Conservation (phyloP, 108 stramenopile genomes). For the Licmophora abbreviata region DNA sequence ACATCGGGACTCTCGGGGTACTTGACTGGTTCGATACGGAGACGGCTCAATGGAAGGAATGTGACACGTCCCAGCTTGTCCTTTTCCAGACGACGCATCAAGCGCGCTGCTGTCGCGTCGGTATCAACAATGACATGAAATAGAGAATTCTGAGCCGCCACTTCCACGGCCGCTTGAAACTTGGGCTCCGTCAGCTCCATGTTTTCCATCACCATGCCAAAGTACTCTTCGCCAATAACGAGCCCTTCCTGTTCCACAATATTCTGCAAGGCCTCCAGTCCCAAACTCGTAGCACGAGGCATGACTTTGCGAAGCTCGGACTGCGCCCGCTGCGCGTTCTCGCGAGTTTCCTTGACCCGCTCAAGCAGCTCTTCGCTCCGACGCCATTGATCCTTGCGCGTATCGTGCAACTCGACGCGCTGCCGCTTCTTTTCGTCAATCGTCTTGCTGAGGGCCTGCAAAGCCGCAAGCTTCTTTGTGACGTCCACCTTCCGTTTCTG, state of each 20-base stretch:
- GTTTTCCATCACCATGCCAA: slow-evolving; percentile 92
- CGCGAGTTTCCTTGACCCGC: slow-evolving; percentile 55
- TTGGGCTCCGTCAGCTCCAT: slow-evolving; percentile 64
- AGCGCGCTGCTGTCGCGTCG: slow-evolving; percentile 88
- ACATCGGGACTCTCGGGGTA: slow-evolving; percentile 73
- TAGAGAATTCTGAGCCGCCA: slow-evolving; percentile 89
- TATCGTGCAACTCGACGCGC: slow-evolving; percentile 63
- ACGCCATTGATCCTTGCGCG: slow-evolving; percentile 70
- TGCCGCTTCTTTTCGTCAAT: slow-evolving; percentile 55
- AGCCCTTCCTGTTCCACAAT: slow-evolving; percentile 75
- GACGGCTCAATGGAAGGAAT: slow-evolving; percentile 94
- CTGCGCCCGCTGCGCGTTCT: slow-evolving; percentile 37
- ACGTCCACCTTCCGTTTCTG: slow-evolving; percentile 39
- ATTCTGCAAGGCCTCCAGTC: slow-evolving; percentile 66
- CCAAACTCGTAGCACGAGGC: slow-evolving; percentile 83
- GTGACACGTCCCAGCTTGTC: slow-evolving; percentile 91
- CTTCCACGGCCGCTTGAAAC: slow-evolving; percentile 91
- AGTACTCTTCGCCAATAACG: slow-evolving; percentile 60
- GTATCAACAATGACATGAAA: slow-evolving; percentile 98
- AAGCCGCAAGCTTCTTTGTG: slow-evolving; percentile 26
- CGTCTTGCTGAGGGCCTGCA: slow-evolving; percentile 44
- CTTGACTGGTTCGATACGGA: slow-evolving; percentile 46
- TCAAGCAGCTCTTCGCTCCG: slow-evolving; percentile 53
- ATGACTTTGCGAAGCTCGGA: slow-evolving; percentile 66
- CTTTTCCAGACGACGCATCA: slow-evolving; percentile 85